Evolutionary conservation across 164 flowering plant species (phyloP).

Genomic region (Kingdonia uniflora): DNA sequence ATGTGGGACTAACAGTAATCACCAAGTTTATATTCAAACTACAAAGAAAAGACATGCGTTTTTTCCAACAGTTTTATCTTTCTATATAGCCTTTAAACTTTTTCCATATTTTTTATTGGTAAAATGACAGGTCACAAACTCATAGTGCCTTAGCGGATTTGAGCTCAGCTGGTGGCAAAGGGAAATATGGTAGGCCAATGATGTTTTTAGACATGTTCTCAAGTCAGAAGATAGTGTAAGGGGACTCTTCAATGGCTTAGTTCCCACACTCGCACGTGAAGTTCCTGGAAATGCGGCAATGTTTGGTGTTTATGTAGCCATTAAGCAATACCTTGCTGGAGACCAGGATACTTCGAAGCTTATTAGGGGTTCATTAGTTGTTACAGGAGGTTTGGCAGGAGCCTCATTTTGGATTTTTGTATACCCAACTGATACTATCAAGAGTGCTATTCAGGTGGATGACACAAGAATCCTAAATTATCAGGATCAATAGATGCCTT

Average conservation of each 20-base stretch:
- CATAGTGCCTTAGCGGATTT: conserved; percentile 67
- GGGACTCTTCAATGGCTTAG: conserved; percentile 86
- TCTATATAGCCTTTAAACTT: too few species aligned
- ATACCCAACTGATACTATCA: conserved; percentile 90
- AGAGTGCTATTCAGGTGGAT: conserved; percentile 90
- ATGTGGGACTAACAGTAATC: too few species aligned
- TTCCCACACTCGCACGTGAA: conserved; percentile 88
- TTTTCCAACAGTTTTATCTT: too few species aligned
- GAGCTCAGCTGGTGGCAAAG: conserved; percentile 33
- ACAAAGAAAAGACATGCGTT: too few species aligned
- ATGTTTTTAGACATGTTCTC: conserved; percentile 85
- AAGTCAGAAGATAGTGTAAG: conserved; percentile 61
- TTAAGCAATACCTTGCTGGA: conserved; percentile 73
- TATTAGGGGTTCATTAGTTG: conserved; percentile 66
- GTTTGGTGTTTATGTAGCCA: conserved; percentile 87
- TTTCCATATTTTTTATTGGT: not conserved
- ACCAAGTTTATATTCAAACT: too few species aligned
- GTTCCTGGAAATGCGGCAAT: conserved; percentile 92
- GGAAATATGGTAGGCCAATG: conserved; percentile 94
- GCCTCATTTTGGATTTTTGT: conserved; percentile 78
- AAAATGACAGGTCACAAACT: conserved; percentile 85
- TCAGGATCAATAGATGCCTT: conserved; percentile 79
- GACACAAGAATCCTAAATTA: conserved; percentile 74
- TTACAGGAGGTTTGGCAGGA: conserved; percentile 93
- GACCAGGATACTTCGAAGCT: conserved; percentile 75